Conservation (phyloP, 192 early-diverging fungal genomes). For the Coemansia sp. region DNA sequence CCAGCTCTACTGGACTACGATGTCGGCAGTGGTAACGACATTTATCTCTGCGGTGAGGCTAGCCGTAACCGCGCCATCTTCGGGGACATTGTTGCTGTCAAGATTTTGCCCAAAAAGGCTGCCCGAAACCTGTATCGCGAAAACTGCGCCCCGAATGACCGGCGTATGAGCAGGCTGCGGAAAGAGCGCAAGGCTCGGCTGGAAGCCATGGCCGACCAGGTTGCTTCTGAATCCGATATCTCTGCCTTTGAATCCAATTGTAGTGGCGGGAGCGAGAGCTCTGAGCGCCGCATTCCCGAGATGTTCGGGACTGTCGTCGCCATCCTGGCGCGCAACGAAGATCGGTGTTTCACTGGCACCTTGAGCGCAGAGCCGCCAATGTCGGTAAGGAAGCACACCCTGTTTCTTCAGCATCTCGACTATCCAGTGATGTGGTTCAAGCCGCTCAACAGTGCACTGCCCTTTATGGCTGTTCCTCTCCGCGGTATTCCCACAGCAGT, state of each 20-base stretch:
- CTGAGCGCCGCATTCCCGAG: slow-evolving; percentile 1
- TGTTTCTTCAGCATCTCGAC: slow-evolving; percentile 4
- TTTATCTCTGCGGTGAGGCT: slow-evolving; percentile 76
- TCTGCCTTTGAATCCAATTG: not conserved
- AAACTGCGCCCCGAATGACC: slow-evolving; percentile 62
- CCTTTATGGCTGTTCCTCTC: slow-evolving; percentile 24
- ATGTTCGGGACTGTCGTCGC: slow-evolving; percentile 35
- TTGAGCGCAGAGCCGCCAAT: slow-evolving; percentile 9
- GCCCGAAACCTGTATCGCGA: slow-evolving; percentile 8
- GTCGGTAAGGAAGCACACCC: not conserved
- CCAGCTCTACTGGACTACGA: slow-evolving; percentile 25
- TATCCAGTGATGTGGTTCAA: slow-evolving; percentile 22
- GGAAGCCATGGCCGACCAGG: slow-evolving; percentile 57
- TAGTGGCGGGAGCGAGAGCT: not conserved
- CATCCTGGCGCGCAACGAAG: slow-evolving; percentile 23
- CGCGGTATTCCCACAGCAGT: slow-evolving; percentile 1
- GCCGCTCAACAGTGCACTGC: slow-evolving; percentile 20
- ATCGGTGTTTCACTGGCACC: slow-evolving; percentile 28
- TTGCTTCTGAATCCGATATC: slow-evolving; percentile 19
- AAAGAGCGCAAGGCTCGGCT: slow-evolving; percentile 67
- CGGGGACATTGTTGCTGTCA: slow-evolving; percentile 86
- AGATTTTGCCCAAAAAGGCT: slow-evolving; percentile 60
- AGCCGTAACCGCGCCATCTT: slow-evolving; percentile 85
- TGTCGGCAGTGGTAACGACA: slow-evolving; percentile 49
- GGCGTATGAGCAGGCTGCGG: slow-evolving; percentile 49